Percentiles rank a stretch among this genome's conserved stretches.
phyloP scores from a whole-genome alignment of 1,284 basidiomycete species.

The Puccinia hordei region DNA sequence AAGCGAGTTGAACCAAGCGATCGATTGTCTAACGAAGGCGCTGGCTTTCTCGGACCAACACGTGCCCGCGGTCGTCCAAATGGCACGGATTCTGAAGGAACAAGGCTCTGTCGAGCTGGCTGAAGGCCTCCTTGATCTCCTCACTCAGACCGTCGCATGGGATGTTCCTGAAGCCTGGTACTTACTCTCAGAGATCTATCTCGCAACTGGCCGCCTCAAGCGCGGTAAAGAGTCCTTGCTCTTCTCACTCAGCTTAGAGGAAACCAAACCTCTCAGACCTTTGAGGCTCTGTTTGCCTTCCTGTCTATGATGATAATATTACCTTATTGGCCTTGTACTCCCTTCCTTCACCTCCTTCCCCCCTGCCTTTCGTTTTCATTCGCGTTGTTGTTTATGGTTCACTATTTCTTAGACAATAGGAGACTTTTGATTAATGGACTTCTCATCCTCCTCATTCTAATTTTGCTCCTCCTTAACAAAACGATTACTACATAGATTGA shows the following conservation, averaged over 20 bases:
- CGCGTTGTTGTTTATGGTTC: too few relatives aligned
- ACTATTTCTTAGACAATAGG: too few relatives aligned
- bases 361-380: neutral
- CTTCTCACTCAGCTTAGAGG: conserved; percentile 72
- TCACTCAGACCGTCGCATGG: conserved; percentile 68
- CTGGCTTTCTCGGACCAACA: conserved; percentile 61
- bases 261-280: conserved; percentile 62
- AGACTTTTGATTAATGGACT: too few relatives aligned
- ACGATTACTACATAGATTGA: too few relatives aligned
- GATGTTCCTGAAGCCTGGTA: conserved; percentile 91
- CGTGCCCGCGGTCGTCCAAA: conserved; percentile 73
- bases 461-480: too few relatives aligned
- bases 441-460: too few relatives aligned
- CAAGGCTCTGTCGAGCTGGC: conserved; percentile 55
- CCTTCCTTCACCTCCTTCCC: too few relatives aligned
- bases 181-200: conserved; percentile 76
- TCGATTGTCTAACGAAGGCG: conserved; percentile 48
- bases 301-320: conserved; percentile 51
- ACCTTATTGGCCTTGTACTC: too few relatives aligned
- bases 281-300: conserved; percentile 57
- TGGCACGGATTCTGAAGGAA: conserved; percentile 72
- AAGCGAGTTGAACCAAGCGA: conserved; percentile 30
- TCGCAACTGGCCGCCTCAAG: conserved; percentile 63
- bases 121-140: conserved; percentile 59
- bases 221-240: conserved; percentile 74